A percentile compares a stretch with the other conserved stretches of the same genome.
These are phyloP conservation scores for Oryza rufipogon DNA, from an alignment of 176 grass and related monocot genomes.

Conservation along the genomic window DNA sequence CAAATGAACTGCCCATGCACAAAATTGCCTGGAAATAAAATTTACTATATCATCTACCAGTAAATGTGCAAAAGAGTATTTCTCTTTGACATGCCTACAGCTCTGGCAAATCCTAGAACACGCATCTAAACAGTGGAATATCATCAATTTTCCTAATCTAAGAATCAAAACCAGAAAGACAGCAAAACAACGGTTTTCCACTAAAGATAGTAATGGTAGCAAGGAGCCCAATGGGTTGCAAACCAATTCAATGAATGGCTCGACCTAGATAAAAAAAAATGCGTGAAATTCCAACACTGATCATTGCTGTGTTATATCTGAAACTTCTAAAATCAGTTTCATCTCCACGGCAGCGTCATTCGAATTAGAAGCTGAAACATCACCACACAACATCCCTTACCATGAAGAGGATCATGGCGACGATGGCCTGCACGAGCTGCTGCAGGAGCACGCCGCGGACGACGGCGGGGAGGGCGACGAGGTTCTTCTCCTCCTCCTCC, in stretches of 20 bases:
- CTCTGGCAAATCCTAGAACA: background rate
- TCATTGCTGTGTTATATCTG: background rate
- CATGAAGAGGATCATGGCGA: slow-evolving; percentile 79
- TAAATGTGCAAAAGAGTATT: background rate
- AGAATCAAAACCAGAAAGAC: background rate
- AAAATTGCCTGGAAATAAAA: background rate
- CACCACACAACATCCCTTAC: slow-evolving; percentile 40
- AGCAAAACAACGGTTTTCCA: background rate
- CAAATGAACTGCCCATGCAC: slow-evolving; percentile 1
- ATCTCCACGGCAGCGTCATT: background rate
- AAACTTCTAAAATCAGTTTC: background rate
- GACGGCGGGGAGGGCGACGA: slow-evolving; percentile 59
- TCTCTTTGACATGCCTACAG: background rate
- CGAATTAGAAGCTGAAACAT: background rate
- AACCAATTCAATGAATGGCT: background rate
- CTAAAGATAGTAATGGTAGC: background rate
- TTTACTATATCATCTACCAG: background rate
- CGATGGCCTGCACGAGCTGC: slow-evolving; percentile 76
- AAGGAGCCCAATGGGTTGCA: background rate
- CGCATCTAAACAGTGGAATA: background rate
- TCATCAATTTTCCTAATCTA: background rate
- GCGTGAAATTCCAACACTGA: background rate
- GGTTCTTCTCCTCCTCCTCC: slow-evolving; percentile 82
- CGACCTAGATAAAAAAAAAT: background rate
- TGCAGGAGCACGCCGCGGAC: slow-evolving; percentile 75